A percentile compares a stretch with the other conserved stretches of the same genome.
Evolutionary conservation across 108 stramenopile genomes (phyloP).

Genomic region (Chaetoceros muelleri): DNA sequence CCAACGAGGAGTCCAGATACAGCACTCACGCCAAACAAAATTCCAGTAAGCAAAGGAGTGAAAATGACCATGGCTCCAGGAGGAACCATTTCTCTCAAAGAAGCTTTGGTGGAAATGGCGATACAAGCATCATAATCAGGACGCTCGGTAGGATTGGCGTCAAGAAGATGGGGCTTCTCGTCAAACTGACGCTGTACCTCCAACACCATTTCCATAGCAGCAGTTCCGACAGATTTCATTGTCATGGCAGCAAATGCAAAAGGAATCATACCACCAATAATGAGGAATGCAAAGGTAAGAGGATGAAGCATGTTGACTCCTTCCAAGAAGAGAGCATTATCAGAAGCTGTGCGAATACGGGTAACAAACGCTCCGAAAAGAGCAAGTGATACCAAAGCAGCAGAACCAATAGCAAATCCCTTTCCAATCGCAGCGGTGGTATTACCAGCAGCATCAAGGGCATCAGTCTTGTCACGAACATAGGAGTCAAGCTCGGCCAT

Average conservation of each 20-base stretch:
- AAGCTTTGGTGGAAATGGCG: conserved; percentile 92
- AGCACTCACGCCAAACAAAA: conserved; percentile 93
- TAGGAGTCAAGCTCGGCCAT: conserved; percentile 92
- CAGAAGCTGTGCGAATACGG: conserved; percentile 62
- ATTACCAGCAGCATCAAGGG: conserved; percentile 97
- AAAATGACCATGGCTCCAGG: conserved; percentile 96
- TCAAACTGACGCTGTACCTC: conserved; percentile 98
- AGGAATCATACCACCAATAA: conserved; percentile 97
- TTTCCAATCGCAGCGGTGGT: conserved; percentile 99
- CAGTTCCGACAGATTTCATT: conserved; percentile 96
- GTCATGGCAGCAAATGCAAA: conserved; percentile 98
- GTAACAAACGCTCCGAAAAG: conserved; percentile 96
- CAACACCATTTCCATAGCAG: conserved; percentile 97
- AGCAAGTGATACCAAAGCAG: conserved; percentile 96
- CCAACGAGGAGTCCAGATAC: conserved; percentile 94
- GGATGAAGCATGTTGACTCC: conserved; percentile 93
- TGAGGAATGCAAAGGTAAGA: conserved; percentile 90
- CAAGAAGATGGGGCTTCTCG: conserved; percentile 82
- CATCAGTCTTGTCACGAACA: conserved; percentile 97
- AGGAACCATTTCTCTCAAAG: conserved; percentile 92
- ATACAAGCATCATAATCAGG: conserved; percentile 95
- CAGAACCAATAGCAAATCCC: conserved; percentile 98
- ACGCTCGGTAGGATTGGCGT: conserved; percentile 84
- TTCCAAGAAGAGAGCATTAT: conserved; percentile 37
- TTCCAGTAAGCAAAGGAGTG: conserved; percentile 93